Conservation (phyloP, 2,329 filamentous ascomycete species). For the Colletotrichum neosansevieriae region DNA sequence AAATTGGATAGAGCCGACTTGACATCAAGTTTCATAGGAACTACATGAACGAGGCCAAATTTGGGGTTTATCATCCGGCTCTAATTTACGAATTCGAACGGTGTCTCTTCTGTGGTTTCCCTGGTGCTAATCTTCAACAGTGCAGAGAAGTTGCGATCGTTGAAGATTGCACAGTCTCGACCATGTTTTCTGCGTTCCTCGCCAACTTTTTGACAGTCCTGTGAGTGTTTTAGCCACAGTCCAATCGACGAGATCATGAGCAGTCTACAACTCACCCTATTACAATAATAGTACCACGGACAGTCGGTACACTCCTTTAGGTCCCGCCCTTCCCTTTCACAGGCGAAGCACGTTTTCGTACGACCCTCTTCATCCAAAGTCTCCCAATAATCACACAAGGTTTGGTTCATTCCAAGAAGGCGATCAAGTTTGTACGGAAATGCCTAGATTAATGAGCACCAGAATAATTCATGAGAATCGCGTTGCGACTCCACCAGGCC, state of each 20-base stretch:
- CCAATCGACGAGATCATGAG: too few relatives aligned
- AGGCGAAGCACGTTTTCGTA: background rate
- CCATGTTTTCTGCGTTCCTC: background rate
- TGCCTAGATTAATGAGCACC: background rate
- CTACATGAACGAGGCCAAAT: too few relatives aligned
- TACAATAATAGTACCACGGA: constrained; percentile 1
- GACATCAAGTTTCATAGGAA: too few relatives aligned
- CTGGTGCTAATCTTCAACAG: constrained; percentile 6
- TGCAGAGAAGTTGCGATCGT: background rate
- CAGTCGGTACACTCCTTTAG: background rate
- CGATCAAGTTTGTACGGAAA: constrained; percentile 2
- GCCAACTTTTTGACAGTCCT: background rate
- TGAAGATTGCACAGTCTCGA: background rate
- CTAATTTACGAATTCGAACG: background rate
- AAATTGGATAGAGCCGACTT: too few relatives aligned
- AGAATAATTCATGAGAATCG: too few relatives aligned
- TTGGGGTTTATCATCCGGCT: too few relatives aligned
- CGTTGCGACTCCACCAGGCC: background rate
- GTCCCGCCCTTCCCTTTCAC: background rate
- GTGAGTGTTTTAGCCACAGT: background rate
- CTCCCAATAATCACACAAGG: background rate
- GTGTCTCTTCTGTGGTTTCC: background rate
- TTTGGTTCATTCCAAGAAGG: background rate
- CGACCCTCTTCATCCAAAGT: constrained; percentile 11
- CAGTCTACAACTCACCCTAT: background rate